These are phyloP conservation scores for Hamigera avellanea DNA, from an alignment of 495 filamentous ascomycete genomes.

Conservation along the genomic window DNA sequence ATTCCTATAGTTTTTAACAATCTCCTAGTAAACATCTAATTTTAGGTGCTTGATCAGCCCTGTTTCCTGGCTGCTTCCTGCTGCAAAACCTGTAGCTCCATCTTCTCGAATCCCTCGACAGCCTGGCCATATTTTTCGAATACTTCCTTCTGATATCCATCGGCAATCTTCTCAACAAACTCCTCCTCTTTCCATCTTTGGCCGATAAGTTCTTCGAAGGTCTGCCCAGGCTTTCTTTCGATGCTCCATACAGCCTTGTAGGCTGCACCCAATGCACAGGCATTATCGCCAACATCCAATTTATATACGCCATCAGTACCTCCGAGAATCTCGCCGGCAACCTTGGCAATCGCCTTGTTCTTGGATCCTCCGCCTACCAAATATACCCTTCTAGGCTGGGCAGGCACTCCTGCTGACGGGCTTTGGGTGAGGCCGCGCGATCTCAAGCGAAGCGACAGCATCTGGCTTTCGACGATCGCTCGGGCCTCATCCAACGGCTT, in stretches of 20 bases:
- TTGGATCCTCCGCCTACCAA: slow-evolving; percentile 84
- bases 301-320: slow-evolving; percentile 80
- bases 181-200: slow-evolving; percentile 74
- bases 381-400: slow-evolving; percentile 83
- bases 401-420: slow-evolving; percentile 44
- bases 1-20: too few relatives aligned
- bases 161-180: slow-evolving; percentile 68
- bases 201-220: slow-evolving; percentile 79
- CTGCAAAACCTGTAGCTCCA: slow-evolving; percentile 58
- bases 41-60: background rate
- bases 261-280: slow-evolving; percentile 88
- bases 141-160: slow-evolving; percentile 63
- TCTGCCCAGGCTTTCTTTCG: slow-evolving; percentile 55
- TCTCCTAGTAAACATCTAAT: too few relatives aligned
- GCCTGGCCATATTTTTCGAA: slow-evolving; percentile 69
- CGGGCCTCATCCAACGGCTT: slow-evolving; percentile 59
- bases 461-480: slow-evolving; percentile 85
- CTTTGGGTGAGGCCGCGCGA: slow-evolving; percentile 59
- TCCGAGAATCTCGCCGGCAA: slow-evolving; percentile 79
- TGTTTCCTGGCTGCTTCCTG: slow-evolving; percentile 4
- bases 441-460: slow-evolving; percentile 79
- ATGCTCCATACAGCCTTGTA: slow-evolving; percentile 93
- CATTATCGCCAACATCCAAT: slow-evolving; percentile 91
- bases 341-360: slow-evolving; percentile 73
- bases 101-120: slow-evolving; percentile 64